A percentile compares a stretch with the other conserved stretches of the same genome.
phyloP scores from a whole-genome alignment of 208 protist genomes.

The Plasmodiophora brassicae region DNA sequence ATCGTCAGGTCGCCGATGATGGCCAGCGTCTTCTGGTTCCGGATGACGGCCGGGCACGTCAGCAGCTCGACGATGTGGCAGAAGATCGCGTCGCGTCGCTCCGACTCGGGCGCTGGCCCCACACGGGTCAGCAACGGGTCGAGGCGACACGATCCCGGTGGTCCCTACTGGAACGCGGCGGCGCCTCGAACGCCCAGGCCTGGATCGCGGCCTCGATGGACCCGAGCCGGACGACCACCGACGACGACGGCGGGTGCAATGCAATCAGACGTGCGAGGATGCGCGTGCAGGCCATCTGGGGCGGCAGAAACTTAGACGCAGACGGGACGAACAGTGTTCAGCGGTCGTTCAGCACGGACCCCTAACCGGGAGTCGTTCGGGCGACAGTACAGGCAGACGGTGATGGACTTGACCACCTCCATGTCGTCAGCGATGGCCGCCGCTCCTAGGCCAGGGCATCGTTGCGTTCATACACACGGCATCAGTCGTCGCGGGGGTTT shows the following conservation, averaged over 20 bases:
- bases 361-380: too few relatives aligned
- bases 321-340: too few relatives aligned
- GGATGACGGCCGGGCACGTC: background rate
- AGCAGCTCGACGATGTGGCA: background rate
- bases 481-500: too few relatives aligned
- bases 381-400: conserved; percentile 26
- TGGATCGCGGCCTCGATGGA: conserved; percentile 17
- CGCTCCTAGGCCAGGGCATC: background rate
- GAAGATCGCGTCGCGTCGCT: too few relatives aligned
- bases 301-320: too few relatives aligned
- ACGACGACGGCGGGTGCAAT: background rate
- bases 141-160: too few relatives aligned
- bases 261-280: background rate
- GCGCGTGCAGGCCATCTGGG: background rate
- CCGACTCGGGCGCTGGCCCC: too few relatives aligned
- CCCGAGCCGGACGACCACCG: background rate
- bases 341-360: too few relatives aligned
- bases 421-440: background rate
- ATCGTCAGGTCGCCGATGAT: background rate
- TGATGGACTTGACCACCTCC: background rate
- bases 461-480: background rate
- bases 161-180: too few relatives aligned
- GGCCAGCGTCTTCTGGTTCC: background rate
- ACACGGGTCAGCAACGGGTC: background rate
- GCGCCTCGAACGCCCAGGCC: background rate